Evolutionary conservation across 441 rosid genomes (phyloP), one percentile per base, ranked within the genome.

Genomic region (Lepidium campestre): DNA sequence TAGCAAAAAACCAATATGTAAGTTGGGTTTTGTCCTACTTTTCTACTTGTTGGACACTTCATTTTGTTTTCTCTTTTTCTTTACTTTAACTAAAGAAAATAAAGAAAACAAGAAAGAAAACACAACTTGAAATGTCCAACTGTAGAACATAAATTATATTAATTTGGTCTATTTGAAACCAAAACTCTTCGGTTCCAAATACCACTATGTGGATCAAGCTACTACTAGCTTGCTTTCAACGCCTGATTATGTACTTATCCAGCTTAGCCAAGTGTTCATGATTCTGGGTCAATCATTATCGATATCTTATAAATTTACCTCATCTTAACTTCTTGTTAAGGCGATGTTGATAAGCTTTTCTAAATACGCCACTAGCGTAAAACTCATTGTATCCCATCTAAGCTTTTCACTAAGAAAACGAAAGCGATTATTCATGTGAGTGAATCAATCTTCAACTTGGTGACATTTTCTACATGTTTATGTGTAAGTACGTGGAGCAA

Each of bases 161-260:
- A n/a, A n/a, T n/a, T n/a, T n/a, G n/a, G n/a, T n/a, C n/a, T n/a
- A n/a, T n/a, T n/a, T n/a, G n/a, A n/a, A n/a, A n/a, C n/a, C n/a
- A n/a, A n/a, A n/a, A n/a, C n/a, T n/a, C n/a, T n/a, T n/a, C n/a
- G n/a, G n/a, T n/a, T n/a, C 37, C 34, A 41, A 58, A 25, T 9
- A 59, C 40, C 17, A 27, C 48, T 20, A 57, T 40, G 32, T 29
- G 56, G 61, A 65, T 40, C 52, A 67, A 66, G 44, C n/a, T 55
- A 52, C 45, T 41, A 53, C 3, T 4, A 52, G 11, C 42, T 31
- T 12, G 7, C 41, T 52, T 1, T 29, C 53, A 40, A 22, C 22
- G 53, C 40, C 2, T 65, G 19, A 11, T 56, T 55, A 34, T n/a
- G 12, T 34, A 34, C 39, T 32, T 67, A 45, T 55, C 56, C 47